A percentile compares a stretch with the other conserved stretches of the same genome.
These are phyloP conservation scores for Aspergillus novofumigatus DNA, from an alignment of 2,329 filamentous ascomycete species.

Conservation along the genomic window DNA sequence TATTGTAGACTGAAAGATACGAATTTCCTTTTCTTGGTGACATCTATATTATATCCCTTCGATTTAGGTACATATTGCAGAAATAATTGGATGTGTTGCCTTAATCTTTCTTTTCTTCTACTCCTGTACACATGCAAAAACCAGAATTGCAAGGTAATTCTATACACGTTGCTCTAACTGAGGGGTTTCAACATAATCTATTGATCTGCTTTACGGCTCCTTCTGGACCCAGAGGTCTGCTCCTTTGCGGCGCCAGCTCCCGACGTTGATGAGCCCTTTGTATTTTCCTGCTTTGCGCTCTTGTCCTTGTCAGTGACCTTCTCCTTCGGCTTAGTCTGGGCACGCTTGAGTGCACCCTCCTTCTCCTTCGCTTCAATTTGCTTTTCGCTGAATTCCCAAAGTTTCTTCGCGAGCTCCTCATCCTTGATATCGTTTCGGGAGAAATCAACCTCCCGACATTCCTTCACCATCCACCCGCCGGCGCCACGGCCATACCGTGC, in stretches of 20 bases:
- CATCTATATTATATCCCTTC: constrained; percentile 1
- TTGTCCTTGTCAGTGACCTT: constrained; percentile 40
- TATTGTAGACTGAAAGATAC: constrained; percentile 29
- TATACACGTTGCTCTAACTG: neutral
- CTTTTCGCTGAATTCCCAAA: constrained; percentile 87
- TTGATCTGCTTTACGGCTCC: constrained; percentile 35
- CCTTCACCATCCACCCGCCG: constrained; percentile 77
- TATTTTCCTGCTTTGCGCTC: constrained; percentile 17
- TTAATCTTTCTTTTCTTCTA: neutral
- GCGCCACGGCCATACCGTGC: constrained; percentile 58
- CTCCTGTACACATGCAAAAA: neutral
- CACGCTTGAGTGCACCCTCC: constrained; percentile 63
- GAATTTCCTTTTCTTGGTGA: constrained; percentile 29
- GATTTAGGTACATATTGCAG: constrained; percentile 1
- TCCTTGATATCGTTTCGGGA: constrained; percentile 70
- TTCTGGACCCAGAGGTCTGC: constrained; percentile 35
- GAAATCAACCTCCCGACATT: constrained; percentile 74
- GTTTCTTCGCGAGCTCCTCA: constrained; percentile 72
- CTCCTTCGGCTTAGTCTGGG: constrained; percentile 46
- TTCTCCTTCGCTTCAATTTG: constrained; percentile 80
- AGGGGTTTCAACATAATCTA: constrained; percentile 4
- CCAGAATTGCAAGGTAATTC: neutral
- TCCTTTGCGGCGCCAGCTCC: constrained; percentile 18
- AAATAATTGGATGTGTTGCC: neutral
- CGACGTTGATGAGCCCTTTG: constrained; percentile 10